A percentile compares a stretch with the other conserved stretches of the same genome.
Conservation (phyloP, 805 yeast genomes). For the Barnettozyma wickerhamii region DNA sequence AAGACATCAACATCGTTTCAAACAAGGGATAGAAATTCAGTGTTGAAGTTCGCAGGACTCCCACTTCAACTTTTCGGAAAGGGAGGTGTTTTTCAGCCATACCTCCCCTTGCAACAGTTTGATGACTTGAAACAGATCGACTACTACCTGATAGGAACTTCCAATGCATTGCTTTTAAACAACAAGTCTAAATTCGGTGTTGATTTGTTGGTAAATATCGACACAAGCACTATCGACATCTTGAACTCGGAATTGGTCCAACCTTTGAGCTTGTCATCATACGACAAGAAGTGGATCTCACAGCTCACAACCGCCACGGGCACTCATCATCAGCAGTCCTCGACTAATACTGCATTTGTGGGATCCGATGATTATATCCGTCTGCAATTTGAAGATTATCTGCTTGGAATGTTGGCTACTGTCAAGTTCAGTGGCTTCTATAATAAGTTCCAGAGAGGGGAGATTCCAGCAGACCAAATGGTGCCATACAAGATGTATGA, state of each 20-base stretch:
- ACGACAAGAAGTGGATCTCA: conserved; percentile 76
- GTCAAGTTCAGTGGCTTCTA: conserved; percentile 64
- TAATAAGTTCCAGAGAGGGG: conserved; percentile 29
- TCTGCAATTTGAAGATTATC: conserved; percentile 84
- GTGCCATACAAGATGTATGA: conserved; percentile 25
- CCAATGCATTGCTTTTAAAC: conserved; percentile 74
- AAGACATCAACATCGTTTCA: conserved; percentile 61
- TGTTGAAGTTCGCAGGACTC: conserved; percentile 76
- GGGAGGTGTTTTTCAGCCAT: conserved; percentile 89
- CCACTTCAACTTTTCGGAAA: conserved; percentile 83
- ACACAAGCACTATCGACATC: conserved; percentile 43
- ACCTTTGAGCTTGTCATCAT: conserved; percentile 42
- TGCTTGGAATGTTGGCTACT: conserved; percentile 68
- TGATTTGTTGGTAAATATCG: conserved; percentile 72
- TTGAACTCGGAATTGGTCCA: conserved; percentile 39
- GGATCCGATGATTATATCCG: conserved; percentile 90
- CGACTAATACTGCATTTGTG: conserved; percentile 43
- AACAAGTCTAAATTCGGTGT: conserved; percentile 51
- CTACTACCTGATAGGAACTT: conserved; percentile 78
- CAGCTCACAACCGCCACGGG: conserved; percentile 41
- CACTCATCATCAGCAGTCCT: conserved; percentile 30
- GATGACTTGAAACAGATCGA: conserved; percentile 62
- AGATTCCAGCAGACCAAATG: conserved; percentile 29
- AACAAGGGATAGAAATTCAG: conserved; percentile 73
- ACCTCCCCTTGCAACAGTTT: conserved; percentile 89